A percentile compares a stretch with the other conserved stretches of the same genome.
These are phyloP conservation scores for Delphinella strobiligena DNA, from an alignment of 2,329 filamentous ascomycete genomes.

Conservation along the genomic window DNA sequence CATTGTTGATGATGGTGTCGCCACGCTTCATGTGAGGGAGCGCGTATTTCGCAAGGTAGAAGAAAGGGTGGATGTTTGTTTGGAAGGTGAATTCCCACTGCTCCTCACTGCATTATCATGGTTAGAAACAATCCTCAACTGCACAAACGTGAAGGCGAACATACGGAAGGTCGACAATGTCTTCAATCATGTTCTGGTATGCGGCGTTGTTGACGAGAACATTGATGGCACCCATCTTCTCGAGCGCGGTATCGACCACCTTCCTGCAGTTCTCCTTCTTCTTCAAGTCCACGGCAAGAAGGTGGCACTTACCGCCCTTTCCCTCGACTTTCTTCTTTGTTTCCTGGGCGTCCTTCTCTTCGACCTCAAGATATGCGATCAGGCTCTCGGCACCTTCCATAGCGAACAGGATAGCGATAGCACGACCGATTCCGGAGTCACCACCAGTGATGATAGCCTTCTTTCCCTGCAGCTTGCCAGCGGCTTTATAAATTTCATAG, in stretches of 20 bases:
- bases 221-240: slow-evolving; percentile 57
- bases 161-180: slow-evolving; percentile 59
- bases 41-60: slow-evolving; percentile 67
- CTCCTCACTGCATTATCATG: too few species aligned
- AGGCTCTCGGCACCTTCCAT: slow-evolving; percentile 67
- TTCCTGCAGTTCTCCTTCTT: slow-evolving; percentile 57
- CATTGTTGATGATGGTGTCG: slow-evolving; percentile 72
- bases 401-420: slow-evolving; percentile 64
- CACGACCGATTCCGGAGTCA: slow-evolving; percentile 67
- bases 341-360: slow-evolving; percentile 63
- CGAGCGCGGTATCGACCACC: slow-evolving; percentile 53
- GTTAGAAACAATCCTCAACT: too few species aligned
- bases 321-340: slow-evolving; percentile 60
- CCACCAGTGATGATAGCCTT: slow-evolving; percentile 72
- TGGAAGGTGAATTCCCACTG: slow-evolving; percentile 73
- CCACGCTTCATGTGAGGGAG: slow-evolving; percentile 65
- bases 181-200: slow-evolving; percentile 60
- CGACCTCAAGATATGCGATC: slow-evolving; percentile 58
- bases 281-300: slow-evolving; percentile 53
- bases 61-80: slow-evolving; percentile 73
- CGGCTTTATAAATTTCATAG: slow-evolving; percentile 59
- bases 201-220: slow-evolving; percentile 63
- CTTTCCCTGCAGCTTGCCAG: slow-evolving; percentile 63
- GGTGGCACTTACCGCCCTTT: slow-evolving; percentile 52
- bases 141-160: too few species aligned